These are phyloP conservation scores for Dendrocalamus sinicus DNA, from an alignment of 176 grass and related monocot genomes.

Conservation along the genomic window DNA sequence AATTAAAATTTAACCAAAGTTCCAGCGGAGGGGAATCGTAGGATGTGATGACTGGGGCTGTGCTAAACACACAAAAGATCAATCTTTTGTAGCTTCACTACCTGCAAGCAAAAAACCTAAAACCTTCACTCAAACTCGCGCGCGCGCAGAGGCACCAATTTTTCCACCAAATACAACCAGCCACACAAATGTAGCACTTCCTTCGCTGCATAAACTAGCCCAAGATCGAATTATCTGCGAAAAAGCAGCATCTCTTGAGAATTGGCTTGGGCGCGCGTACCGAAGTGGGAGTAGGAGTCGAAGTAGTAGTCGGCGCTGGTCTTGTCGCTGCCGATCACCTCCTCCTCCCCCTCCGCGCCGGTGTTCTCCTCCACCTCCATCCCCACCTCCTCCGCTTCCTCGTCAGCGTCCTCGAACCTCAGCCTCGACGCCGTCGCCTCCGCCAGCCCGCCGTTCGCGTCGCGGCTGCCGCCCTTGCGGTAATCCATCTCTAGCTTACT, in stretches of 20 bases:
- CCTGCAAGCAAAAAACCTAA: neutral
- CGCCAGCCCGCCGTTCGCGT: constrained; percentile 52
- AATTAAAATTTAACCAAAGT: neutral
- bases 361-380: constrained; percentile 52
- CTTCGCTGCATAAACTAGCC: neutral
- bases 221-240: neutral
- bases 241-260: neutral
- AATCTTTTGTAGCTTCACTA: neutral
- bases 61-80: neutral
- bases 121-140: too few species aligned
- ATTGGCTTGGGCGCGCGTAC: constrained; percentile 35
- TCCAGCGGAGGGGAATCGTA: neutral
- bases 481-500: constrained; percentile 39
- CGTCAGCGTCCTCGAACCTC: constrained; percentile 48
- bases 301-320: constrained; percentile 99
- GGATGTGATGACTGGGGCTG: neutral
- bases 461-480: constrained; percentile 39
- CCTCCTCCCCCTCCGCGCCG: constrained; percentile 33
- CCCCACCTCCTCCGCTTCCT: neutral
- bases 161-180: neutral
- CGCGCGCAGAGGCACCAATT: neutral
- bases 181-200: neutral
- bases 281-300: constrained; percentile 99
- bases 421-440: constrained; percentile 61
- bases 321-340: constrained; percentile 73